Percentiles rank a stretch among this genome's conserved stretches.
phyloP scores from a whole-genome alignment of 2,329 filamentous ascomycete genomes.

The Fonsecaea pedrosoi region DNA sequence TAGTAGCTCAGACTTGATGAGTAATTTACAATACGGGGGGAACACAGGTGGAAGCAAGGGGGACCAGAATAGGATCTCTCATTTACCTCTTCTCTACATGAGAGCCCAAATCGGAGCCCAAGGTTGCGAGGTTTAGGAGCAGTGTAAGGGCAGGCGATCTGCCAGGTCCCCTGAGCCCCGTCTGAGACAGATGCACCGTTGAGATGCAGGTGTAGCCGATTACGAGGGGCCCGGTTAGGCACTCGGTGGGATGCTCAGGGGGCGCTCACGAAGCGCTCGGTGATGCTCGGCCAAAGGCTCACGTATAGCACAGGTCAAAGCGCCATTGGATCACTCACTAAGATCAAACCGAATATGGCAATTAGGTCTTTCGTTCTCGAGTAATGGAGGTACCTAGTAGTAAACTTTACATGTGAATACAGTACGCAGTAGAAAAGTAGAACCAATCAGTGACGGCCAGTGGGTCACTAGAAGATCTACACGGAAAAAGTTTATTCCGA shows the following conservation, averaged over 20 bases:
- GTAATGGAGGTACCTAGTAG: too few species aligned
- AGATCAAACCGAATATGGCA: background rate
- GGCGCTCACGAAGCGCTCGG: background rate
- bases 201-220: background rate
- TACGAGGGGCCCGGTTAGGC: background rate
- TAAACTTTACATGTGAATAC: too few species aligned
- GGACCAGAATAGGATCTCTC: constrained; percentile 9
- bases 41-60: constrained; percentile 3
- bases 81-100: constrained; percentile 13
- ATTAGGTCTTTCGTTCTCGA: background rate
- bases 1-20: background rate
- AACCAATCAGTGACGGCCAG: background rate
- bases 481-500: constrained; percentile 3
- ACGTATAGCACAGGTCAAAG: background rate
- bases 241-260: background rate
- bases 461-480: background rate
- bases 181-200: background rate
- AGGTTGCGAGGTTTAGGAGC: constrained; percentile 4
- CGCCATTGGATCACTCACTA: background rate
- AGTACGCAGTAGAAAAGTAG: background rate
- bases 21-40: background rate
- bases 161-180: background rate
- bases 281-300: background rate
- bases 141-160: background rate
- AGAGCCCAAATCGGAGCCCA: constrained; percentile 8